A percentile compares a stretch with the other conserved stretches of the same genome.
phyloP scores from a whole-genome alignment of 257 asterid genomes.

The Ilex aquifolium region DNA sequence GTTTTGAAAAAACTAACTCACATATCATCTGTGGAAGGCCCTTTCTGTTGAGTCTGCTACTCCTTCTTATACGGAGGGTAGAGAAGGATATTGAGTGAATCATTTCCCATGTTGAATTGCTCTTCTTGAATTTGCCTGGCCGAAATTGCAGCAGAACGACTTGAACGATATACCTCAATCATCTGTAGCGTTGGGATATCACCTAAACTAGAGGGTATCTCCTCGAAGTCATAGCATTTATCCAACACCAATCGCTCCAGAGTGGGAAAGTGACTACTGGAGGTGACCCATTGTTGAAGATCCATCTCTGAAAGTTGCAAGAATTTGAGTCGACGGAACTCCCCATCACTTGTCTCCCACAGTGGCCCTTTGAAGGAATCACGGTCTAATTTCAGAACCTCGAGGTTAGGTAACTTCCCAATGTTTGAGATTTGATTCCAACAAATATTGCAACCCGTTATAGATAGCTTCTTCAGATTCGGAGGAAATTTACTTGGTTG shows the following conservation, averaged over 20 bases:
- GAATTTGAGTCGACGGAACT: neutral
- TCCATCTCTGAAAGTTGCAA: neutral
- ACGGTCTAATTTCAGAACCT: slow-evolving; percentile 6
- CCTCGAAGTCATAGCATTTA: neutral
- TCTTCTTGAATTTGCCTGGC: slow-evolving; percentile 14
- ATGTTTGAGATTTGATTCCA: slow-evolving; percentile 8
- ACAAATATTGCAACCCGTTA: slow-evolving; percentile 1
- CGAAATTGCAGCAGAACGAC: neutral
- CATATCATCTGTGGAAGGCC: no score
- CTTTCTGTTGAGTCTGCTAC: no score
- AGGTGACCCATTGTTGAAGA: slow-evolving; percentile 4
- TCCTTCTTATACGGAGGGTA: no score
- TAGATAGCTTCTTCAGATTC: neutral
- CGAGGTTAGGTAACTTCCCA: slow-evolving; percentile 6
- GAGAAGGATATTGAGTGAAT: no score
- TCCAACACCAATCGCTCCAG: slow-evolving; percentile 14
- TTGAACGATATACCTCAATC: slow-evolving; percentile 14
- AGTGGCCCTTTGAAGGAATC: neutral
- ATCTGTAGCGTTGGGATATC: slow-evolving; percentile 11
- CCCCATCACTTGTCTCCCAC: slow-evolving; percentile 2
- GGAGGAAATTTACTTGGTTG: neutral
- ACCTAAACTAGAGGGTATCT: slow-evolving; percentile 12
- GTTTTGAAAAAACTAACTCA: no score
- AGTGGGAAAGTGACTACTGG: slow-evolving; percentile 8
- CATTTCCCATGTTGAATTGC: slow-evolving; percentile 18